These are phyloP conservation scores for Xylariaceae sp. DNA, from an alignment of 2,329 filamentous ascomycete species.

Conservation along the genomic window DNA sequence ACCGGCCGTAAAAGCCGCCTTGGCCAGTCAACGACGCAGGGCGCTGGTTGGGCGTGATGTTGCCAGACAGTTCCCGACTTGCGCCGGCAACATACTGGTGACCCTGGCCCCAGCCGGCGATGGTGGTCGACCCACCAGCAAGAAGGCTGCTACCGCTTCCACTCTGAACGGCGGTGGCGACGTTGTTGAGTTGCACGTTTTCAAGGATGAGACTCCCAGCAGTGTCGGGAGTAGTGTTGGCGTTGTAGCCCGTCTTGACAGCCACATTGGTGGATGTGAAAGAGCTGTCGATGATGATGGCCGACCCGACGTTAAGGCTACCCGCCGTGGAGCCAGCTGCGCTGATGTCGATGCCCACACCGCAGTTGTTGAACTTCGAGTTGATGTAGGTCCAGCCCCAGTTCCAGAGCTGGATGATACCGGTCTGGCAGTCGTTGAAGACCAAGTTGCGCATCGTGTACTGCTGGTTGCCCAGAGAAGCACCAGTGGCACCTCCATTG, in stretches of 20 bases:
- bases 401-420: constrained; percentile 65
- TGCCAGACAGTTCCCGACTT: constrained; percentile 42
- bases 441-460: constrained; percentile 63
- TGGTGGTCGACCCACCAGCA: constrained; percentile 44
- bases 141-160: constrained; percentile 43
- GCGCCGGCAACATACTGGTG: constrained; percentile 50
- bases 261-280: constrained; percentile 59
- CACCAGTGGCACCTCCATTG: constrained; percentile 53
- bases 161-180: constrained; percentile 37
- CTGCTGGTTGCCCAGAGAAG: constrained; percentile 63
- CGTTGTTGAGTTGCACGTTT: constrained; percentile 36
- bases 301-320: constrained; percentile 59
- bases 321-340: constrained; percentile 37
- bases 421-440: constrained; percentile 60
- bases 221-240: constrained; percentile 34
- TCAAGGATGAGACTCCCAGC: constrained; percentile 56
- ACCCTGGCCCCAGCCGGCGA: constrained; percentile 63
- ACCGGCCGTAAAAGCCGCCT: constrained; percentile 52
- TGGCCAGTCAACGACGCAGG: constrained; percentile 49
- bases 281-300: constrained; percentile 65
- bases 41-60: constrained; percentile 38
- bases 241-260: constrained; percentile 56
- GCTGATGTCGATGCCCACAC: constrained; percentile 55
- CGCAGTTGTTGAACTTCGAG: constrained; percentile 53
- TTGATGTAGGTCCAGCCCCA: constrained; percentile 68